Conservation (phyloP, 305 asterid genomes). For the Fraxinus angustifolia region DNA sequence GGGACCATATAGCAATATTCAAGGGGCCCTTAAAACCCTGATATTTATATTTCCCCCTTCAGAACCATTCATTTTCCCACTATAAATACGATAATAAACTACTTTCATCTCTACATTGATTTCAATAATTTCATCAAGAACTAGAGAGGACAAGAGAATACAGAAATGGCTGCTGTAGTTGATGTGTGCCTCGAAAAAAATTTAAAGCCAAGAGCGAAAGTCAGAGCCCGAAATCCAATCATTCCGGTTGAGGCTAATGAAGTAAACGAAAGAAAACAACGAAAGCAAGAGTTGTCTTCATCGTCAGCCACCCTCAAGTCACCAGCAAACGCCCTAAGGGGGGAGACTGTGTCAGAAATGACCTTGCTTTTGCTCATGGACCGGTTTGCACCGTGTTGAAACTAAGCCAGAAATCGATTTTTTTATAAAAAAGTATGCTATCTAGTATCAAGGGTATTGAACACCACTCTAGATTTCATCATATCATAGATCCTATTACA, state of each 20-base stretch:
- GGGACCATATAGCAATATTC: conserved; percentile 6
- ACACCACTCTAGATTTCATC: not conserved
- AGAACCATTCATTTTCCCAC: conserved; percentile 20
- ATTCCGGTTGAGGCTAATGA: conserved; percentile 18
- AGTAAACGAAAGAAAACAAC: conserved; percentile 17
- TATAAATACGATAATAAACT: conserved; percentile 18
- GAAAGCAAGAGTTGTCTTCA: conserved; percentile 17
- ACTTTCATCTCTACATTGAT: not conserved
- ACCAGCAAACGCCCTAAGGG: conserved; percentile 23
- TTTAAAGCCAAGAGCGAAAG: conserved; percentile 21
- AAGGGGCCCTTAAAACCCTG: conserved; percentile 19
- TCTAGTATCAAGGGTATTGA: not conserved
- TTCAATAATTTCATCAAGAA: not conserved
- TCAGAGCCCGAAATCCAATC: conserved; percentile 22
- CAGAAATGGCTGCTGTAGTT: conserved; percentile 25
- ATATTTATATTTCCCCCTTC: not conserved
- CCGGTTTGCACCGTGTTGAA: conserved; percentile 56
- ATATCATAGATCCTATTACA: not conserved
- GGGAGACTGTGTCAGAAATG: conserved; percentile 41
- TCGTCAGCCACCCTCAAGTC: conserved; percentile 22
- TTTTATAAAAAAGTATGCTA: not conserved
- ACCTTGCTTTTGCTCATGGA: conserved; percentile 51
- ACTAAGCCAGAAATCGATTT: not conserved
- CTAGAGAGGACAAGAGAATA: not conserved
- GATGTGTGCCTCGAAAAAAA: conserved; percentile 25